A percentile compares a stretch with the other conserved stretches of the same genome.
These are phyloP conservation scores for Xanthoparmelia taractica DNA, from an alignment of 495 filamentous ascomycete species.

Conservation along the genomic window DNA sequence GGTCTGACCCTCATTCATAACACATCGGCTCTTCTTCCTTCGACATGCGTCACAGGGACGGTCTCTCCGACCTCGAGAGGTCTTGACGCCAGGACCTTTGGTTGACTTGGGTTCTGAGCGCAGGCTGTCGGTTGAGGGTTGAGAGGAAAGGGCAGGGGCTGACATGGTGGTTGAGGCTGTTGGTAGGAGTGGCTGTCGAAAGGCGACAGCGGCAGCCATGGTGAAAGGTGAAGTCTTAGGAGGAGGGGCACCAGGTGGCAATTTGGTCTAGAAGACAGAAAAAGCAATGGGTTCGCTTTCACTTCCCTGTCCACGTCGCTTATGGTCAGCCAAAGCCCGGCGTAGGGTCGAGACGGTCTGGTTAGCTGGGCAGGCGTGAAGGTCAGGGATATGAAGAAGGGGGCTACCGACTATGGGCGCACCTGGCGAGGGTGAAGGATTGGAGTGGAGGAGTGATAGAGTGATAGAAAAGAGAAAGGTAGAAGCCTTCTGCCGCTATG, in stretches of 20 bases:
- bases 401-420: background rate
- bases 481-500: background rate
- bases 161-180: slow-evolving; percentile 11
- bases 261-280: background rate
- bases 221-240: background rate
- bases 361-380: background rate
- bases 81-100: slow-evolving; percentile 12
- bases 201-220: slow-evolving; percentile 19
- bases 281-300: slow-evolving; percentile 3
- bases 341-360: background rate
- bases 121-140: slow-evolving; percentile 19
- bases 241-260: too few species aligned
- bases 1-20: slow-evolving; percentile 57
- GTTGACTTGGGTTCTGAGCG: slow-evolving; percentile 21
- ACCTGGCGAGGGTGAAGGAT: background rate
- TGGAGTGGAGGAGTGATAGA: too few species aligned
- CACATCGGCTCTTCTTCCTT: slow-evolving; percentile 78
- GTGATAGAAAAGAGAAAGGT: too few species aligned
- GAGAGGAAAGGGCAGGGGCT: slow-evolving; percentile 12
- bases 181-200: slow-evolving; percentile 12
- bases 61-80: slow-evolving; percentile 37
- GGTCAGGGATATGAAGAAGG: background rate
- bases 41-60: slow-evolving; percentile 71
- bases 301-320: background rate
- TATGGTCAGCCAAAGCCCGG: background rate